These are phyloP conservation scores for Plasmodium blacklocki DNA, from an alignment of 169 alveolate species.

Conservation along the genomic window DNA sequence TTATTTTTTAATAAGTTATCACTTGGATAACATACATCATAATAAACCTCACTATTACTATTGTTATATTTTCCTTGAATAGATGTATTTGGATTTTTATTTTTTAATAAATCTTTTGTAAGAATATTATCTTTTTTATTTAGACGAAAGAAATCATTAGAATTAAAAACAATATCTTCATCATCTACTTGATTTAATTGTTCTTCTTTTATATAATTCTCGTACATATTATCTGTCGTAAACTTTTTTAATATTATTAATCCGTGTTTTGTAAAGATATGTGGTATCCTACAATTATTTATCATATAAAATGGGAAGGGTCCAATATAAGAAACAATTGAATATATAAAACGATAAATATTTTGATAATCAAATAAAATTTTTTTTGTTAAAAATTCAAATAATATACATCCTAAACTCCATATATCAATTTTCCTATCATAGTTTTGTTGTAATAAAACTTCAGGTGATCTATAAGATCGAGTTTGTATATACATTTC, in stretches of 20 bases:
- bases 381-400: slow-evolving; percentile 94
- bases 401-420: slow-evolving; percentile 98
- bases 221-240: slow-evolving; percentile 14
- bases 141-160: slow-evolving; percentile 69
- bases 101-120: slow-evolving; percentile 43
- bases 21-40: slow-evolving; percentile 75
- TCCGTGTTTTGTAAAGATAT: slow-evolving; percentile 75
- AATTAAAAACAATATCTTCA: slow-evolving; percentile 60
- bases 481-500: slow-evolving; percentile 96
- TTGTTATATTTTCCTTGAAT: background rate
- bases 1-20: slow-evolving; percentile 41
- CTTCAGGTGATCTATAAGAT: slow-evolving; percentile 99
- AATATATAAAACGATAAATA: slow-evolving; percentile 87
- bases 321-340: slow-evolving; percentile 87
- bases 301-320: slow-evolving; percentile 87
- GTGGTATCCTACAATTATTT: slow-evolving; percentile 64
- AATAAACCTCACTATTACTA: slow-evolving; percentile 31
- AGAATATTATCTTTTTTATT: slow-evolving; percentile 13
- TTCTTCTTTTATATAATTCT: slow-evolving; percentile 37
- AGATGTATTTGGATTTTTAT: background rate
- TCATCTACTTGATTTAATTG: slow-evolving; percentile 58
- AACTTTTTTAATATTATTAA: slow-evolving; percentile 51
- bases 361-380: slow-evolving; percentile 91
- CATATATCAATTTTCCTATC: slow-evolving; percentile 98
- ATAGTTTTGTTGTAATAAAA: slow-evolving; percentile 96